A percentile compares a stretch with the other conserved stretches of the same genome.
Conservation (phyloP, 2,329 filamentous ascomycete species). For the Ophiocordyceps australis region DNA sequence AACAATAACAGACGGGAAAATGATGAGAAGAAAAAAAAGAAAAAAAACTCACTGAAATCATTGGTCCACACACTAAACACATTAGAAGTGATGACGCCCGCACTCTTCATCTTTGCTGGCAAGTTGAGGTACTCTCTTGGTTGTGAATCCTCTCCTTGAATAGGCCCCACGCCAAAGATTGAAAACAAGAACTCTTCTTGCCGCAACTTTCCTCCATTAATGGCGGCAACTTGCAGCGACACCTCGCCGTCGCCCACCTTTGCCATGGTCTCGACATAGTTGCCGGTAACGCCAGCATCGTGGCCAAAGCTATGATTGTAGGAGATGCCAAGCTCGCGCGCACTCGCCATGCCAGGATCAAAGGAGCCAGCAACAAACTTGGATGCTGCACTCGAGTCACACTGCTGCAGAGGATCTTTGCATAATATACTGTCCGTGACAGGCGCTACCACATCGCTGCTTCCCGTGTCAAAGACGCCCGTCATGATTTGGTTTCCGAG, state of each 20-base stretch:
- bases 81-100: background rate
- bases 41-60: slow-evolving; percentile 1
- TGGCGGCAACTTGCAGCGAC: background rate
- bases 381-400: background rate
- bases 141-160: background rate
- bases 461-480: slow-evolving; percentile 1
- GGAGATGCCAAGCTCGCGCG: too few relatives aligned
- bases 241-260: background rate
- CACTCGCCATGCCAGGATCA: too few relatives aligned
- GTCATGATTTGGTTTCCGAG: background rate
- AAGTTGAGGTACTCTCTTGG: background rate
- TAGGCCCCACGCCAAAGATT: slow-evolving; percentile 1
- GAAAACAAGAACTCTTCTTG: background rate
- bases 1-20: too few relatives aligned
- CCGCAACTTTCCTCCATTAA: too few relatives aligned
- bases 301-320: background rate
- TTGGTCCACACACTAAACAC: background rate
- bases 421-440: background rate
- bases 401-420: background rate
- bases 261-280: background rate
- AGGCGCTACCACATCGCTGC: background rate
- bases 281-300: slow-evolving; percentile 1
- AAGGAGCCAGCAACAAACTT: too few relatives aligned
- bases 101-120: background rate
- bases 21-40: too few relatives aligned